Percentiles rank a stretch among this genome's conserved stretches.
These are phyloP conservation scores for Leccinum imitatum DNA, from an alignment of 768 basidiomycete genomes.

Conservation along the genomic window DNA sequence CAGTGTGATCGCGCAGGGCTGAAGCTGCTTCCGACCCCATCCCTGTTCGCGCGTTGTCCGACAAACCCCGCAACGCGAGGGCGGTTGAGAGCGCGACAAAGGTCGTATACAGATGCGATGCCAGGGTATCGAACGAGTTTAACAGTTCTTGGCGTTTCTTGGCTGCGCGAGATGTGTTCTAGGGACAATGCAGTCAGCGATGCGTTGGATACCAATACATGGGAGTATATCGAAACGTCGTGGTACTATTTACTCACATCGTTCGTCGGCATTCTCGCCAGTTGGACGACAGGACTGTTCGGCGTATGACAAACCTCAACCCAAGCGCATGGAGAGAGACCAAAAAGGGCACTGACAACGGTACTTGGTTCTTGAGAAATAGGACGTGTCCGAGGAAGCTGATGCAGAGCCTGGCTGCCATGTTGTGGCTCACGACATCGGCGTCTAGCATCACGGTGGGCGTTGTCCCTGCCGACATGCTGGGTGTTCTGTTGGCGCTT, in stretches of 20 bases:
- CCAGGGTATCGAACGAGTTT: constrained; percentile 64
- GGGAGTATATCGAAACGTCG: neutral
- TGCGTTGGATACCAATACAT: no score
- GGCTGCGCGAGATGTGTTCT: constrained; percentile 48
- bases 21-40: neutral
- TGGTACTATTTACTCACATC: constrained; percentile 39
- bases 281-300: constrained; percentile 64
- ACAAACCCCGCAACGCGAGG: constrained; percentile 40
- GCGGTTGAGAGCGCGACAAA: constrained; percentile 73
- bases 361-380: constrained; percentile 77
- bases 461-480: constrained; percentile 22
- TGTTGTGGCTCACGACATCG: constrained; percentile 50
- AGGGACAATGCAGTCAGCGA: neutral
- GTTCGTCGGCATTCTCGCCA: constrained; percentile 51
- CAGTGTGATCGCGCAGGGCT: neutral
- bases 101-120: constrained; percentile 72
- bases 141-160: constrained; percentile 65
- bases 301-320: neutral
- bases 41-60: neutral
- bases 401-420: constrained; percentile 64
- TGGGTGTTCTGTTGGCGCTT: neutral
- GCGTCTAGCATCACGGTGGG: constrained; percentile 48
- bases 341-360: constrained; percentile 55
- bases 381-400: constrained; percentile 67
- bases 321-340: neutral